phyloP scores from a whole-genome alignment of 257 asterid species.

The Solanum bulbocastanum region DNA sequence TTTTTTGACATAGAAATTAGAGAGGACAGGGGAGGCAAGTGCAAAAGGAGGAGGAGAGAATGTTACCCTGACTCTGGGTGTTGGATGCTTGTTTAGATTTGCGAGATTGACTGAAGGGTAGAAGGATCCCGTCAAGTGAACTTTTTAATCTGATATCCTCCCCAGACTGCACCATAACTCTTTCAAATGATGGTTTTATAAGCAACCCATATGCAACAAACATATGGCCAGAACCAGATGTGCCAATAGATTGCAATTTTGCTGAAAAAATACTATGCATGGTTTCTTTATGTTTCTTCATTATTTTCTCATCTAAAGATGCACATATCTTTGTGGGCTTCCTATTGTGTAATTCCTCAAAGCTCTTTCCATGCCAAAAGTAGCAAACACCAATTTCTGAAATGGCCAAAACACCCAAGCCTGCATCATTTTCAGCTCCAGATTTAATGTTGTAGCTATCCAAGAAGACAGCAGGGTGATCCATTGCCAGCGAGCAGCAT shows the following conservation, averaged over 20 bases:
- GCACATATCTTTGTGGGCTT: conserved; percentile 61
- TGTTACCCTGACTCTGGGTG: conserved; percentile 43
- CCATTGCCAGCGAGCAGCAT: conserved; percentile 60
- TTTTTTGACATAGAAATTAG: neutral
- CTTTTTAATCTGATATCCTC: conserved; percentile 43
- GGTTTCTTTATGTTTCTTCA: conserved; percentile 45
- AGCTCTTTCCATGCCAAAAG: conserved; percentile 69
- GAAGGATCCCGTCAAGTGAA: conserved; percentile 64
- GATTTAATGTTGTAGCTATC: conserved; percentile 34
- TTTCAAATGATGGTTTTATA: conserved; percentile 74
- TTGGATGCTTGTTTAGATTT: conserved; percentile 40
- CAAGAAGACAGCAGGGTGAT: conserved; percentile 81
- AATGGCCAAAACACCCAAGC: conserved; percentile 70
- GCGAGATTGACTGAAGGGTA: conserved; percentile 45
- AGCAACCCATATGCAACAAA: conserved; percentile 74
- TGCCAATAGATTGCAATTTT: conserved; percentile 46
- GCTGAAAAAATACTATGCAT: conserved; percentile 66
- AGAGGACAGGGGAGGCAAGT: neutral
- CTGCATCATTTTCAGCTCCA: conserved; percentile 31
- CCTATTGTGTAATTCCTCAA: conserved; percentile 48
- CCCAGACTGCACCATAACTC: conserved; percentile 64
- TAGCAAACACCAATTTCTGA: conserved; percentile 84
- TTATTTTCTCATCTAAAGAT: conserved; percentile 35
- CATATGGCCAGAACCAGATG: conserved; percentile 40
- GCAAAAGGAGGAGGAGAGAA: neutral